A percentile compares a stretch with the other conserved stretches of the same genome.
These are phyloP conservation scores for Clitopilus hobsonii DNA, from an alignment of 768 basidiomycete genomes.

Conservation along the genomic window DNA sequence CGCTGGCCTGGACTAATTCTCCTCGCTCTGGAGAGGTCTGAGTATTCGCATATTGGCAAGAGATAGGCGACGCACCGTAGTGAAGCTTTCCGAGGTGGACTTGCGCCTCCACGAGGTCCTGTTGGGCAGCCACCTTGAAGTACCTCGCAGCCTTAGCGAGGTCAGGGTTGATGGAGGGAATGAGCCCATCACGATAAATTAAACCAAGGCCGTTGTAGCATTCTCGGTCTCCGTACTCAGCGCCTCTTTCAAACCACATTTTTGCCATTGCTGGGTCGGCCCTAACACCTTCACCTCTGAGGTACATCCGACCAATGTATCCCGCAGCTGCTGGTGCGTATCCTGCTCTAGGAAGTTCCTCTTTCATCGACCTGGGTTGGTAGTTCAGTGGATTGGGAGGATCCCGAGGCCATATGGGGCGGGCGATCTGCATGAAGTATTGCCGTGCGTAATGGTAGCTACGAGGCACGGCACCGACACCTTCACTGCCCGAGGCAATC, in stretches of 20 bases:
- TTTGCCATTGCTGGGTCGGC: conserved; percentile 71
- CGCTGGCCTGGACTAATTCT: conserved; percentile 61
- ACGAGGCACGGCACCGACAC: conserved; percentile 83
- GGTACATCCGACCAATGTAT: conserved; percentile 89
- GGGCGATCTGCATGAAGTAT: conserved; percentile 84
- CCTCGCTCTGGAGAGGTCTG: conserved; percentile 51
- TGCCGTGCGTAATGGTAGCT: conserved; percentile 71
- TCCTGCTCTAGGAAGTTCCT: conserved; percentile 44
- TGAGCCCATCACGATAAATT: conserved; percentile 85
- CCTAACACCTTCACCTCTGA: conserved; percentile 89
- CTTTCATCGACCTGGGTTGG: conserved; percentile 37
- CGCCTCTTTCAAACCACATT: conserved; percentile 93
- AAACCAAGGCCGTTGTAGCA: conserved; percentile 88
- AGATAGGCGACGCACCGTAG: conserved; percentile 38
- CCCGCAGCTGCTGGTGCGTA: conserved; percentile 80
- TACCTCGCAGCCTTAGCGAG: conserved; percentile 54
- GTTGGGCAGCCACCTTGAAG: conserved; percentile 77
- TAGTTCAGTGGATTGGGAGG: conserved; percentile 49
- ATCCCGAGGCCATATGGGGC: conserved; percentile 86
- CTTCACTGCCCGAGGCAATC: conserved; percentile 82
- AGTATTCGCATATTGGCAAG: not conserved
- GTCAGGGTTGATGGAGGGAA: conserved; percentile 63
- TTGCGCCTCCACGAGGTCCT: conserved; percentile 89
- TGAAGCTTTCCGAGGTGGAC: conserved; percentile 85
- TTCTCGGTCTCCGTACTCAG: conserved; percentile 77